phyloP scores from a whole-genome alignment of 345 rosid species.

The Brassica incana region DNA sequence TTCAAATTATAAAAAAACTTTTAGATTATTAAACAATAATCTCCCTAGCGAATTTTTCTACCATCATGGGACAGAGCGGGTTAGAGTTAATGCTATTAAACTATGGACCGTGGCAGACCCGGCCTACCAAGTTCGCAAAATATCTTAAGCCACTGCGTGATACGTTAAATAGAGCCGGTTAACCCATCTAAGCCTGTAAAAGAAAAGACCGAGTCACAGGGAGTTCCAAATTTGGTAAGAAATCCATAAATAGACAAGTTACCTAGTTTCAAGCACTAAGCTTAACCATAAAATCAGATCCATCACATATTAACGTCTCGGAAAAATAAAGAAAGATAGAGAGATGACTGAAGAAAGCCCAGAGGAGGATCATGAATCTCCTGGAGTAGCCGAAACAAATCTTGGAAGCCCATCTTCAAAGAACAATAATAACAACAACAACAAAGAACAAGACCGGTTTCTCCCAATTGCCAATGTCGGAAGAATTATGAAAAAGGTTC shows the following conservation, averaged over 20 bases:
- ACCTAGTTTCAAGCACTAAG: neutral
- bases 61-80: too few species aligned
- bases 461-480: slow-evolving; percentile 77
- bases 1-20: too few species aligned
- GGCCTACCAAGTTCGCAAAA: too few species aligned
- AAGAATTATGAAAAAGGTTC: slow-evolving; percentile 72
- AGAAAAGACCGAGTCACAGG: neutral
- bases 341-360: slow-evolving; percentile 64
- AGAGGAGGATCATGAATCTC: slow-evolving; percentile 42
- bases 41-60: too few species aligned
- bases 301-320: slow-evolving; percentile 9
- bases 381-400: slow-evolving; percentile 37
- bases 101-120: too few species aligned
- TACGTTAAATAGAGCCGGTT: neutral
- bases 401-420: slow-evolving; percentile 58
- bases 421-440: slow-evolving; percentile 28
- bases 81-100: too few species aligned
- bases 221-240: neutral
- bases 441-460: slow-evolving; percentile 68
- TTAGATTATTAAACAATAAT: too few species aligned
- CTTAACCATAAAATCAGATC: neutral
- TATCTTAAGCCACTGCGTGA: too few species aligned
- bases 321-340: neutral
- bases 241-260: neutral
- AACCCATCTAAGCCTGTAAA: neutral